A percentile compares a stretch with the other conserved stretches of the same genome.
phyloP scores from a whole-genome alignment of 257 asterid species.

The Hygrophila difformis region DNA sequence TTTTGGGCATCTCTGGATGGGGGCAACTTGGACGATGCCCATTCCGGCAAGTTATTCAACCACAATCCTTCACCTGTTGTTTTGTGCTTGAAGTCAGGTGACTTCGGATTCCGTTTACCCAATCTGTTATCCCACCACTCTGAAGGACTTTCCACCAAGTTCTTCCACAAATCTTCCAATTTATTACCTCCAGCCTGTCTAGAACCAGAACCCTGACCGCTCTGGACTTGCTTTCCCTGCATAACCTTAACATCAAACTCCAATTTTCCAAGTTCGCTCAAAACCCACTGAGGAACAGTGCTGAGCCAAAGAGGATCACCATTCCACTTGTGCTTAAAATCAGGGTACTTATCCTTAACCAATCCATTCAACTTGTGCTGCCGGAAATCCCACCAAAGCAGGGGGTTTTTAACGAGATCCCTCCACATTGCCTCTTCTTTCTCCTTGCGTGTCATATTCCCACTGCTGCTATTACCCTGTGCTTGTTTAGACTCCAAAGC shows the following conservation, averaged over 20 bases:
- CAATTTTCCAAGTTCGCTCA: slow-evolving; percentile 35
- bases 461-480: slow-evolving; percentile 13
- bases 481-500: slow-evolving; percentile 12
- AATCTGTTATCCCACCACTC: slow-evolving; percentile 57
- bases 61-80: slow-evolving; percentile 32
- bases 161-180: slow-evolving; percentile 41
- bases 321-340: slow-evolving; percentile 53
- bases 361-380: slow-evolving; percentile 38
- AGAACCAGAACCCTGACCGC: background rate
- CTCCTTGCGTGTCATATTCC: slow-evolving; percentile 9
- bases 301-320: slow-evolving; percentile 38
- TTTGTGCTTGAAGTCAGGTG: slow-evolving; percentile 30
- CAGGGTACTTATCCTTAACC: slow-evolving; percentile 42
- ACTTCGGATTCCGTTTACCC: slow-evolving; percentile 23
- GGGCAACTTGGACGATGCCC: background rate
- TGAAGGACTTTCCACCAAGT: slow-evolving; percentile 27
- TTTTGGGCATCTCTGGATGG: background rate
- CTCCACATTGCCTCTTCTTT: slow-evolving; percentile 44
- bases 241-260: slow-evolving; percentile 34
- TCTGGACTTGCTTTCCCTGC: slow-evolving; percentile 15
- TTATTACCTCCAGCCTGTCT: slow-evolving; percentile 3
- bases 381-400: slow-evolving; percentile 62
- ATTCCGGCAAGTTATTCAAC: slow-evolving; percentile 7
- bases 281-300: slow-evolving; percentile 44
- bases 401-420: slow-evolving; percentile 51